Evolutionary conservation across 1,139 yeast genomes (phyloP).

Genomic region (Candida dubliniensis): DNA sequence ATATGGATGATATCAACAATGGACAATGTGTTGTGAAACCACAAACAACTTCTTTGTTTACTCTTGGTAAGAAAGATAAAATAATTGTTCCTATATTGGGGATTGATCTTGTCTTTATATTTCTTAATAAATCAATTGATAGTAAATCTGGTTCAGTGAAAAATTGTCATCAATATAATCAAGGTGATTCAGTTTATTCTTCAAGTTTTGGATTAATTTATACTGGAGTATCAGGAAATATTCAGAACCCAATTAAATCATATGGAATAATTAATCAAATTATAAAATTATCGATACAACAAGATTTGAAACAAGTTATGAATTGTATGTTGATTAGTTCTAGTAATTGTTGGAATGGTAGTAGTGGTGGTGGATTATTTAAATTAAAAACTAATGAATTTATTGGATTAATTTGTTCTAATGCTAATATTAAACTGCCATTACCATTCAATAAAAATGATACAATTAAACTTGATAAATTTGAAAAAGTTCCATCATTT

Average conservation of each 20-base stretch:
- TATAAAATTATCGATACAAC: constrained; percentile 9
- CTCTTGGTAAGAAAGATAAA: constrained; percentile 14
- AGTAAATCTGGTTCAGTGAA: neutral
- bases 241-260: constrained; percentile 35
- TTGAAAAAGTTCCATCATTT: constrained; percentile 31
- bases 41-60: constrained; percentile 4
- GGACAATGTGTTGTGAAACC: constrained; percentile 7
- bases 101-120: constrained; percentile 7
- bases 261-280: constrained; percentile 43
- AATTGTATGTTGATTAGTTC: constrained; percentile 49
- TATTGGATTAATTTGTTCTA: constrained; percentile 63
- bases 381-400: constrained; percentile 28
- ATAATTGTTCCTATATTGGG: constrained; percentile 8
- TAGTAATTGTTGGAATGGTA: constrained; percentile 75
- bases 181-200: constrained; percentile 45
- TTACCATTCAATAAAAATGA: constrained; percentile 2
- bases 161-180: constrained; percentile 9
- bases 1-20: constrained; percentile 8
- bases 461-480: constrained; percentile 10
- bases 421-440: constrained; percentile 45
- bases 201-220: constrained; percentile 61
- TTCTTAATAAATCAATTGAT: constrained; percentile 12
- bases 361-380: constrained; percentile 70
- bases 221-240: constrained; percentile 23
- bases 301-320: constrained; percentile 7